Evolutionary conservation across 768 basidiomycete species (phyloP), one percentile per base, ranked within the genome.

Genomic region (Asterophora lycoperdoides): DNA sequence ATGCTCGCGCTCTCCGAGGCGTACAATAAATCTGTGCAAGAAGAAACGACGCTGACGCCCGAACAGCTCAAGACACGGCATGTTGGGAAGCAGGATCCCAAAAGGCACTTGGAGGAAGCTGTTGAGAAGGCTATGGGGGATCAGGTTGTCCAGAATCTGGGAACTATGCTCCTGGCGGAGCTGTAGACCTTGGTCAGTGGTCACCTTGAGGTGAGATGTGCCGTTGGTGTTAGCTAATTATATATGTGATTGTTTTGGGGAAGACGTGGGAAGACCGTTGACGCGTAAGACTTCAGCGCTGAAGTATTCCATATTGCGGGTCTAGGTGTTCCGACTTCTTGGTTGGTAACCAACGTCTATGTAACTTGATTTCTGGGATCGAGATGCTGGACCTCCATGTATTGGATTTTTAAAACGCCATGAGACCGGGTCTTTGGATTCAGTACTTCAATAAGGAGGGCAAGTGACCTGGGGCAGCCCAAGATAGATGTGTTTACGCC

Each of bases 101-200:
- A 99, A 71, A 82, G 96, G 57, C 96, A 99, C 74, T 67, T 99
- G 55, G 93, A 95, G 60, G 96, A 97, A 69, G 89, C 90, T 23
- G 96, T 97, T 5, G 96, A 98, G 72, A 92, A 89, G 68, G 93
- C 94, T 1, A 97, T 99, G 85, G 93, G 93, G 2, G 86, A 96
- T 67, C 94, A 97, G 67, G 93, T 97, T 45, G 87, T 93, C 36
- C 94, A 96, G 71, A 94, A 89, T 63, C 68, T 97, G 54, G 94
- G 90, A 34, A 95, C 93, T 57, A 95, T 95, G 84, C 75, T 97
- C 53, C 75, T 96, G 54, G 91, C 92, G 48, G 93, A 97, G 72
- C 73, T 96, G 59, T 93, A 79, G 69, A 52, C 23, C 23, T 23
- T 23, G 23, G 23, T n/a, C n/a, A n/a, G n/a, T n/a, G n/a, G n/a